Conservation (phyloP, 345 rosid genomes). For the Brassica juncea region DNA sequence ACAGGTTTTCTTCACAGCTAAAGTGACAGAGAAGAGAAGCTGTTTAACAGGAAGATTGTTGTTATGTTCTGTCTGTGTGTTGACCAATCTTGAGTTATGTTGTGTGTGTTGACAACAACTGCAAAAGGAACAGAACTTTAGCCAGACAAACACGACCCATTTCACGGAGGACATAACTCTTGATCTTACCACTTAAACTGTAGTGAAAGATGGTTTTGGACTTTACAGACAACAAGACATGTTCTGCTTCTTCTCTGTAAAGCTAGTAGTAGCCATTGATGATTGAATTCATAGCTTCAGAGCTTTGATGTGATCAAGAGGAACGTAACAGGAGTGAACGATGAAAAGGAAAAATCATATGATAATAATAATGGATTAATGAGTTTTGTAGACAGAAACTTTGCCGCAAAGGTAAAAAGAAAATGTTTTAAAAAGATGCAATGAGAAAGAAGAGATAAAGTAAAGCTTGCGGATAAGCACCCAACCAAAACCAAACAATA, state of each 20-base stretch:
- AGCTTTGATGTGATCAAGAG: slow-evolving; percentile 33
- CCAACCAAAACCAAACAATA: slow-evolving; percentile 2
- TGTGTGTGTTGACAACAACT: no score
- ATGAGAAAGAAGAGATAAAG: no score
- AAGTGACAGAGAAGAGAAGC: no score
- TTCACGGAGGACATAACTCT: no score
- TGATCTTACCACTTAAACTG: no score
- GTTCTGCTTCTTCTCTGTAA: slow-evolving; percentile 39
- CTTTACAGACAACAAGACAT: slow-evolving; percentile 37
- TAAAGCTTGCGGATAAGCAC: not conserved
- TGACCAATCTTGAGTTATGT: no score
- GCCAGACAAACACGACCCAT: no score
- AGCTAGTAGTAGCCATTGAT: slow-evolving; percentile 43
- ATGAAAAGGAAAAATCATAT: not conserved
- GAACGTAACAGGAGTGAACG: slow-evolving; percentile 43
- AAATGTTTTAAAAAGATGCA: not conserved
- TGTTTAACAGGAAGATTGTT: no score
- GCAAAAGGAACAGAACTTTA: no score
- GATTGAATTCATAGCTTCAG: slow-evolving; percentile 45
- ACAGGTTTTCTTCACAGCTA: no score
- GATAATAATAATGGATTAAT: not conserved
- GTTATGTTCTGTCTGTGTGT: no score
- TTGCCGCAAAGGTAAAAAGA: not conserved
- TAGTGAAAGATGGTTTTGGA: no score
- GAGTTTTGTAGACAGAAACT: not conserved